Percentiles rank a stretch among this genome's conserved stretches.
These are phyloP conservation scores for Leptodontidium sp. DNA, from an alignment of 2,329 filamentous ascomycete species.

Conservation along the genomic window DNA sequence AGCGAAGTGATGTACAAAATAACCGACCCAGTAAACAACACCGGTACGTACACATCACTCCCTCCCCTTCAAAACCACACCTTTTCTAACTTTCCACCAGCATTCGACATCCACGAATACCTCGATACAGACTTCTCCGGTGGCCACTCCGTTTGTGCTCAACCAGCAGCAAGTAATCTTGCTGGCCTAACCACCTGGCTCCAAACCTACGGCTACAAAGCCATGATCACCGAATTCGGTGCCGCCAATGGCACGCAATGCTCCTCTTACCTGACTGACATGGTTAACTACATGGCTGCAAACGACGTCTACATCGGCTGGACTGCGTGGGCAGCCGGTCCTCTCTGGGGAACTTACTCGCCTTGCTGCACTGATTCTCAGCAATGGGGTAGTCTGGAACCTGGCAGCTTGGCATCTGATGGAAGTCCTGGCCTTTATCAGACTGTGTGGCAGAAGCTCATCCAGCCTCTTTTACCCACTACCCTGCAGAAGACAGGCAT, in stretches of 20 bases:
- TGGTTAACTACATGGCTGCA: constrained; percentile 56
- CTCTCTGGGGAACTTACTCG: constrained; percentile 55
- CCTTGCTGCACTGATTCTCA: constrained; percentile 53
- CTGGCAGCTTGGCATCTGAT: constrained; percentile 53
- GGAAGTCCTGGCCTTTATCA: constrained; percentile 55
- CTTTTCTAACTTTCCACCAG: constrained; percentile 33
- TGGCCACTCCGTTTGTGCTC: constrained; percentile 52
- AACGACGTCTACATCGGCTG: constrained; percentile 59
- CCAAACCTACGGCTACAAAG: constrained; percentile 54
- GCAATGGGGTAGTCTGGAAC: constrained; percentile 56
- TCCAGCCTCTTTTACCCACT: constrained; percentile 54
- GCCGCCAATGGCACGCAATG: constrained; percentile 55
- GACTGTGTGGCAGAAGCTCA: constrained; percentile 54
- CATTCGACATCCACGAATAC: constrained; percentile 61
- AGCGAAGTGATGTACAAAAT: constrained; percentile 53
- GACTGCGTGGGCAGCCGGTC: constrained; percentile 60
- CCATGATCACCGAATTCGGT: constrained; percentile 60
- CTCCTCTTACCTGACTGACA: constrained; percentile 51
- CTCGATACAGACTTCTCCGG: constrained; percentile 58
- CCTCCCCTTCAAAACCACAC: not conserved
- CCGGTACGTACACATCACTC: constrained; percentile 34
- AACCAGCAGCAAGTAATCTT: constrained; percentile 51
- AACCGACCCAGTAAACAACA: constrained; percentile 56
- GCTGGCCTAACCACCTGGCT: constrained; percentile 56
- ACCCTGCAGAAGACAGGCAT: constrained; percentile 33